These are phyloP conservation scores for Butyriboletus loyo DNA, from an alignment of 768 basidiomycete genomes.

Conservation along the genomic window DNA sequence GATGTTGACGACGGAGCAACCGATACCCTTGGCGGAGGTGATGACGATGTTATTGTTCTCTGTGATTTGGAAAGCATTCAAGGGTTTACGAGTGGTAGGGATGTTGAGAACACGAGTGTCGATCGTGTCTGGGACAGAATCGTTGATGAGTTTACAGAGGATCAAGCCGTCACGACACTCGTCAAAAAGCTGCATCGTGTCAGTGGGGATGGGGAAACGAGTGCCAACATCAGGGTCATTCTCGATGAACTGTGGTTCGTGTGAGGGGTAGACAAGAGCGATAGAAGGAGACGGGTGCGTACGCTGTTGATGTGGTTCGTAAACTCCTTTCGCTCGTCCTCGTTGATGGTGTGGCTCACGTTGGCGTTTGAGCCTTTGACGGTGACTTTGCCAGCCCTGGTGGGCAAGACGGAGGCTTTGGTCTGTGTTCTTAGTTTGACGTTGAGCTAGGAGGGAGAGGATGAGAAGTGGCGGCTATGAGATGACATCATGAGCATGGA, in stretches of 20 bases:
- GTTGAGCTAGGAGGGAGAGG: constrained; percentile 53
- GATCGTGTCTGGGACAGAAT: constrained; percentile 99
- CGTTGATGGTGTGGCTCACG: constrained; percentile 95
- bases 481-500: constrained; percentile 20
- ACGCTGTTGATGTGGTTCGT: constrained; percentile 98
- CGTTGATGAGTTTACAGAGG: constrained; percentile 97
- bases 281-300: constrained; percentile 28
- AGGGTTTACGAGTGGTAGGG: constrained; percentile 69
- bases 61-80: constrained; percentile 98
- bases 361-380: constrained; percentile 94
- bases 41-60: constrained; percentile 99
- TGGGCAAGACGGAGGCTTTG: constrained; percentile 46
- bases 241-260: constrained; percentile 70
- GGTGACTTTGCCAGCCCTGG: constrained; percentile 85
- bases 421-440: constrained; percentile 66
- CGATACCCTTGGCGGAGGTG: constrained; percentile 95
- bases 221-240: constrained; percentile 82
- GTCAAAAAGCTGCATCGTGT: constrained; percentile 98
- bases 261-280: constrained; percentile 5
- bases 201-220: constrained; percentile 88
- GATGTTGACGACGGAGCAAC: constrained; percentile 98
- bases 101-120: constrained; percentile 98
- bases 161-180: constrained; percentile 95
- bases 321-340: constrained; percentile 92
- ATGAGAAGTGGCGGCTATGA: constrained; percentile 12